These are phyloP conservation scores for Hawksworthiomyces lignivorus DNA, from an alignment of 2,329 filamentous ascomycete genomes.

Conservation along the genomic window DNA sequence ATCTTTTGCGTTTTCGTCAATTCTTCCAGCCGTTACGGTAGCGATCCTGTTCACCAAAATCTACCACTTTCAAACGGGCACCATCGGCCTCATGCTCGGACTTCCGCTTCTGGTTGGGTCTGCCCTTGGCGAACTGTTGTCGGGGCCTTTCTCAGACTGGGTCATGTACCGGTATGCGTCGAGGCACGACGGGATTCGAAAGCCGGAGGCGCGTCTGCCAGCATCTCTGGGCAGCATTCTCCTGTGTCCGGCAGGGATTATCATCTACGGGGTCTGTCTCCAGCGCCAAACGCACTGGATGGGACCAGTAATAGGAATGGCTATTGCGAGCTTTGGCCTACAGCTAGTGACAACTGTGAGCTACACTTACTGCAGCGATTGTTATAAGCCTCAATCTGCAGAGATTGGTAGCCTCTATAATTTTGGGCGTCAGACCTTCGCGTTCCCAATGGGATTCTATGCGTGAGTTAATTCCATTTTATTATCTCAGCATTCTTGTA, in stretches of 20 bases:
- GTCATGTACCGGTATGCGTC: slow-evolving; percentile 7
- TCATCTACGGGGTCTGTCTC: slow-evolving; percentile 18
- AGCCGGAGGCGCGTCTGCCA: slow-evolving; percentile 9
- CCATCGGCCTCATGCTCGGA: slow-evolving; percentile 11
- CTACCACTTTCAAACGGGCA: slow-evolving; percentile 11
- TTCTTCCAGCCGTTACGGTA: slow-evolving; percentile 10
- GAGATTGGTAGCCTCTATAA: slow-evolving; percentile 13
- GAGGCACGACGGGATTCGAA: slow-evolving; percentile 6
- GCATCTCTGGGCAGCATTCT: slow-evolving; percentile 9
- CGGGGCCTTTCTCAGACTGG: slow-evolving; percentile 9
- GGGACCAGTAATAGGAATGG: slow-evolving; percentile 13
- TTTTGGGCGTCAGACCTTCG: slow-evolving; percentile 7
- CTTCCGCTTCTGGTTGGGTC: slow-evolving; percentile 11
- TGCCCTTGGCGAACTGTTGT: slow-evolving; percentile 7
- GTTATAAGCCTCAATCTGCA: slow-evolving; percentile 17
- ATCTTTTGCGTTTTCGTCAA: slow-evolving; percentile 9
- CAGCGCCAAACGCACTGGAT: slow-evolving; percentile 13
- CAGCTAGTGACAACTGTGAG: slow-evolving; percentile 15
- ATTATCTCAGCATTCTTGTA: too few species aligned
- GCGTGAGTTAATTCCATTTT: slow-evolving; percentile 1
- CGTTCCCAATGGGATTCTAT: slow-evolving; percentile 7
- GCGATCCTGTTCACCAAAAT: slow-evolving; percentile 10
- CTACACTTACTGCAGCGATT: slow-evolving; percentile 16
- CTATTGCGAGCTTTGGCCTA: slow-evolving; percentile 11
- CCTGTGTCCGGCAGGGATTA: slow-evolving; percentile 14